phyloP scores from a whole-genome alignment of 2,329 filamentous ascomycete genomes.

The Clonostachys solani region DNA sequence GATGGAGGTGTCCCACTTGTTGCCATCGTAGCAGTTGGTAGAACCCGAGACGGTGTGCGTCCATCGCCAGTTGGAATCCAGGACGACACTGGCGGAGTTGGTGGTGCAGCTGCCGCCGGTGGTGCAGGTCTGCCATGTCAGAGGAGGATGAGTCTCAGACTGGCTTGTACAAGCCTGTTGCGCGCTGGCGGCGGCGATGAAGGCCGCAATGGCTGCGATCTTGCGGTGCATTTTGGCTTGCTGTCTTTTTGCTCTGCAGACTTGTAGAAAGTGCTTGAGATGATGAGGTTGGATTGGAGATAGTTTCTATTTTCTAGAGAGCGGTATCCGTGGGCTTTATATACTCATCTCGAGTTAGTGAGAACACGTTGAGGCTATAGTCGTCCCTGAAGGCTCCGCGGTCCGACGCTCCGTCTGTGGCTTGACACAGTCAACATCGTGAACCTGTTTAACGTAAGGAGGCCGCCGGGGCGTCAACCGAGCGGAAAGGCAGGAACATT shows the following conservation, averaged over 20 bases:
- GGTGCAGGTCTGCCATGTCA: slow-evolving; percentile 40
- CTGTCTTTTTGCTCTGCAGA: neutral
- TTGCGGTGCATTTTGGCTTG: neutral
- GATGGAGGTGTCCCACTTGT: slow-evolving; percentile 24
- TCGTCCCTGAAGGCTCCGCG: no score
- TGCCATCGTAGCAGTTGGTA: slow-evolving; percentile 44
- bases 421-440: no score
- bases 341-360: no score
- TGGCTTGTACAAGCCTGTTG: slow-evolving; percentile 33
- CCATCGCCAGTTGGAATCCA: slow-evolving; percentile 54
- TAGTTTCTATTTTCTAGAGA: no score
- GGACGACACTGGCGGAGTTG: slow-evolving; percentile 37
- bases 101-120: slow-evolving; percentile 31
- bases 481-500: no score
- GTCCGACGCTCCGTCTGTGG: no score
- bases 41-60: slow-evolving; percentile 29
- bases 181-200: slow-evolving; percentile 19
- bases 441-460: no score
- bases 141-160: slow-evolving; percentile 34
- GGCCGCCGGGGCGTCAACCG: no score
- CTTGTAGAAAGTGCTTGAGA: neutral
- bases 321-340: no score
- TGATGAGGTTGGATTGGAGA: neutral
- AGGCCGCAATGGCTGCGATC: neutral
- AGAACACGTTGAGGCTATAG: no score